A percentile compares a stretch with the other conserved stretches of the same genome.
Evolutionary conservation across 2,329 filamentous ascomycete species (phyloP).

Genomic region (Scortechinia acanthostroma): DNA sequence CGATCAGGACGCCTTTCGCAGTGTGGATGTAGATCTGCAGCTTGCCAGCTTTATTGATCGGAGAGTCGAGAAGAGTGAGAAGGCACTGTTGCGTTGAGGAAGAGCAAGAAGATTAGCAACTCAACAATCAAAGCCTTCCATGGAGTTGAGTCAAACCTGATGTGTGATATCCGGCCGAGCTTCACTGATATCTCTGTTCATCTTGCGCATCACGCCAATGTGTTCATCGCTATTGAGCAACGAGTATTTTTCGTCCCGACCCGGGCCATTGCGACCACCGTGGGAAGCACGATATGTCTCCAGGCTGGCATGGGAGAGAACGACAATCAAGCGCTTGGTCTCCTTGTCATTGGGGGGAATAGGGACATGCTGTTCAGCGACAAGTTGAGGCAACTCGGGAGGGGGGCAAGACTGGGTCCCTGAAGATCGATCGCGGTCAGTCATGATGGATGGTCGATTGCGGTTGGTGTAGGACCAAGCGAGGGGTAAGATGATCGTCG

Average conservation of each 20-base stretch:
- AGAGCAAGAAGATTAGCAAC: not conserved
- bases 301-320: slow-evolving; percentile 91
- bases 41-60: slow-evolving; percentile 95
- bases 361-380: slow-evolving; percentile 83
- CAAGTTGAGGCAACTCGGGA: slow-evolving; percentile 80
- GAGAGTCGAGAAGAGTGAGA: slow-evolving; percentile 91
- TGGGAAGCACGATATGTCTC: slow-evolving; percentile 93
- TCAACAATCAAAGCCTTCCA: not conserved
- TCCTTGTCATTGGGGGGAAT: slow-evolving; percentile 84
- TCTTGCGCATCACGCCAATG: slow-evolving; percentile 98
- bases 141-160: slow-evolving; percentile 56
- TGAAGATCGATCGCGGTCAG: slow-evolving; percentile 22
- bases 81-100: slow-evolving; percentile 65
- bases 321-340: slow-evolving; percentile 84
- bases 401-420: slow-evolving; percentile 93
- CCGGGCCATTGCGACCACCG: slow-evolving; percentile 45
- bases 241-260: slow-evolving; percentile 90
- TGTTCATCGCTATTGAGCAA: slow-evolving; percentile 98
- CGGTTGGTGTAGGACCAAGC: too few species aligned
- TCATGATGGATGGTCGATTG: not conserved
- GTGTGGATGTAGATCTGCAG: slow-evolving; percentile 99
- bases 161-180: slow-evolving; percentile 96
- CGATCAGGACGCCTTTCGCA: slow-evolving; percentile 91
- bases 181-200: slow-evolving; percentile 97
- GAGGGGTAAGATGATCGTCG: too few species aligned